These are phyloP conservation scores for Salix dunnii DNA, from an alignment of 345 rosid species.

Conservation along the genomic window DNA sequence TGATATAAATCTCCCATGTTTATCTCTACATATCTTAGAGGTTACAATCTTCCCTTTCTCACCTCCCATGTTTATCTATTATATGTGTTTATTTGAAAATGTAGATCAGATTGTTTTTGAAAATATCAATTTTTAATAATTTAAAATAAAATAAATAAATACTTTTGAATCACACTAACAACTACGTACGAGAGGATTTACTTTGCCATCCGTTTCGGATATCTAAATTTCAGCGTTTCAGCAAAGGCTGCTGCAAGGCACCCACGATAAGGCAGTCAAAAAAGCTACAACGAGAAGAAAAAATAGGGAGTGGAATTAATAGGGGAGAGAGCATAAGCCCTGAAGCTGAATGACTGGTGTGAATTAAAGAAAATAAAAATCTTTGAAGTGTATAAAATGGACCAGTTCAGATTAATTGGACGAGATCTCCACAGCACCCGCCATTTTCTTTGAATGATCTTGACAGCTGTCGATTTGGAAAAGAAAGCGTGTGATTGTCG, in stretches of 20 bases:
- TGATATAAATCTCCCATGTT: background rate
- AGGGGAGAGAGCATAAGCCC: background rate
- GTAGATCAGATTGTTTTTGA: too few relatives aligned
- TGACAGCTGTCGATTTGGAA: background rate
- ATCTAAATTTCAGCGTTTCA: background rate
- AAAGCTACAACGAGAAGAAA: background rate
- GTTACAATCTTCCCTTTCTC: too few relatives aligned
- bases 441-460: background rate
- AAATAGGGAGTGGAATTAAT: too few relatives aligned
- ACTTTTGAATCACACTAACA: too few relatives aligned
- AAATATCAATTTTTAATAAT: too few relatives aligned
- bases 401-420: background rate
- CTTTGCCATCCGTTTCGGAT: background rate
- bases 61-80: background rate
- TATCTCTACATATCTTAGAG: too few relatives aligned
- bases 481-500: background rate
- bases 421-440: background rate
- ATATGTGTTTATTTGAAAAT: too few relatives aligned
- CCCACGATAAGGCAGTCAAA: background rate
- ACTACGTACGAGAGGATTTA: too few relatives aligned
- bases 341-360: background rate
- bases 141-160: too few relatives aligned
- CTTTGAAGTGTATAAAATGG: background rate
- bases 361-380: background rate
- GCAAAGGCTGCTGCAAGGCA: background rate